Percentiles rank a stretch among this genome's conserved stretches.
These are phyloP conservation scores for Leishmania aethiopica DNA, from an alignment of 208 protist species.

Conservation along the genomic window DNA sequence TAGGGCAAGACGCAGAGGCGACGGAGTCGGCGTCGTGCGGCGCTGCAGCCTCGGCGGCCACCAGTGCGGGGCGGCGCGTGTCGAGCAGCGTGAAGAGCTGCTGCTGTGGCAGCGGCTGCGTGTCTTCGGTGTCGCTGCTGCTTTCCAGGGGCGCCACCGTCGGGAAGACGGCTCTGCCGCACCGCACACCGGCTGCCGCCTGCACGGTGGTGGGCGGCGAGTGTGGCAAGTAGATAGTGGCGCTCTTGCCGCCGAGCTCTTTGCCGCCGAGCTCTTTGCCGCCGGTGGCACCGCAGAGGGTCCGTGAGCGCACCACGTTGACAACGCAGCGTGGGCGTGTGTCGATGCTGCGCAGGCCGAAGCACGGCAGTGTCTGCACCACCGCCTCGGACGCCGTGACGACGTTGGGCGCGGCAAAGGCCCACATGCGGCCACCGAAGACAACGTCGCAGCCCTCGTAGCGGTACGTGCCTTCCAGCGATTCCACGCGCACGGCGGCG, in stretches of 20 bases:
- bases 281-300: not conserved
- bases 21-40: not conserved
- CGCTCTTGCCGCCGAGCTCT: not conserved
- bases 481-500: constrained; percentile 56
- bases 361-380: constrained; percentile 4
- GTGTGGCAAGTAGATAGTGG: not conserved
- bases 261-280: not conserved
- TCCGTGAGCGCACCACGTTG: constrained; percentile 14
- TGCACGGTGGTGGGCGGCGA: not conserved
- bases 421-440: constrained; percentile 69
- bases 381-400: constrained; percentile 49
- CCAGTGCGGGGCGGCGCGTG: constrained; percentile 15
- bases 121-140: not conserved
- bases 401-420: constrained; percentile 67
- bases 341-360: constrained; percentile 19
- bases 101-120: constrained; percentile 14
- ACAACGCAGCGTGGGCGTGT: constrained; percentile 5
- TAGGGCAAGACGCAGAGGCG: not conserved
- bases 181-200: not conserved
- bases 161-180: not conserved
- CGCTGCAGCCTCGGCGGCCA: constrained; percentile 9
- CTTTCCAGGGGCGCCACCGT: not conserved
- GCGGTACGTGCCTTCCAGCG: constrained; percentile 33
- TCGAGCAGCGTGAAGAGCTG: constrained; percentile 24
- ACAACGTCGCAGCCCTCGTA: constrained; percentile 77